Base-by-base conservation (phyloP, 108 stramenopile species). In the Fragilariopsis cylindrus region DNA sequence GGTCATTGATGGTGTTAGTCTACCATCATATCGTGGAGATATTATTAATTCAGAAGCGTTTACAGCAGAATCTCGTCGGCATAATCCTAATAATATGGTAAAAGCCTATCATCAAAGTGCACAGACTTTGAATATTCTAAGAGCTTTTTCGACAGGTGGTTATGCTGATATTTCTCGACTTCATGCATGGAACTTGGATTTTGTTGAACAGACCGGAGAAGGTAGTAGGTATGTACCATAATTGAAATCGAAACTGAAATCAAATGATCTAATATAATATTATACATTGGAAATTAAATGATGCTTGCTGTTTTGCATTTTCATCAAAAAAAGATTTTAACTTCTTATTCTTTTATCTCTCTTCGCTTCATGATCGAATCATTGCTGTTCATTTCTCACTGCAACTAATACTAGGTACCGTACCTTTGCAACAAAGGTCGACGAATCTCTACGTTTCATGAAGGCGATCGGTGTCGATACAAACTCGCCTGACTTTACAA, bases 111-210 rank as follows among this genome's bases (percentile, higher is more conserved):
- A 97, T 71, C 97, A 98, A 75, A 89, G 84, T 71, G 92, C 96
- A 19, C 97, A 98, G 79, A 98, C 99, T 9, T 82, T 99, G 56
- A 98, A 99, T 86, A 96, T 97, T 80, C 80, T 98, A 45, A 85
- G 99, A 55, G 98, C 98, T 55, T 97, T 98, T 72, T 85, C 93
- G 19, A 95, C 94, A 42, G 97, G 97, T 70, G 98, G 98, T 65
- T 97, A 96, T 74, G 98, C 98, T 48, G 98, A 98, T 84, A 96
- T 99, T 71, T 82, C 85, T 69, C 85, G 92, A 44, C 90, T 98
- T 46, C 96, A 97, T 80, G 96, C 96, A 18, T 99, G 98, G 98
- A 98, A 98, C 83, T 85, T 99, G 83, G 98, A 97, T 75, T 99
- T 99, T 76, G 98, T 99, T 30, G 96, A 98, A 62, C 82, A 94